phyloP scores from a whole-genome alignment of 768 basidiomycete species.

The Lactarius quietus region DNA sequence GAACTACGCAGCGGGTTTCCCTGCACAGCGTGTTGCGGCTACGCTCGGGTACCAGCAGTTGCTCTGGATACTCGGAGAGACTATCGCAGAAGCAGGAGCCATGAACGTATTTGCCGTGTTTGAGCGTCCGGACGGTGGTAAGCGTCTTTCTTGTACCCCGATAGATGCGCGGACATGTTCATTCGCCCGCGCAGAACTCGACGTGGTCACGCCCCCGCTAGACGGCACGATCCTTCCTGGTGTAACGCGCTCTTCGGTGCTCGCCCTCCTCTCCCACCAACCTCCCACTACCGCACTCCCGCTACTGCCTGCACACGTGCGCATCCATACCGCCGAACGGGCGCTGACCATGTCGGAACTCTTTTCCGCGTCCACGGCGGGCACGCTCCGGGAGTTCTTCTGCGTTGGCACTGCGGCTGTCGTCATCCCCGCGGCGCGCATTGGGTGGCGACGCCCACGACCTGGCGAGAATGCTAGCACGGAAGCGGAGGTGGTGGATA shows the following conservation, averaged over 20 bases:
- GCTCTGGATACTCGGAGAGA: conserved; percentile 46
- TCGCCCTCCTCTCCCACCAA: conserved; percentile 67
- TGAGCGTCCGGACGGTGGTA: conserved; percentile 39
- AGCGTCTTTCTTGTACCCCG: conserved; percentile 9
- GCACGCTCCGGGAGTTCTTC: conserved; percentile 75
- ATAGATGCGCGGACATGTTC: background rate
- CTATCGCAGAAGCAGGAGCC: conserved; percentile 38
- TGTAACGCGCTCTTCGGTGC: conserved; percentile 83
- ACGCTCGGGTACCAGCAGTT: conserved; percentile 47
- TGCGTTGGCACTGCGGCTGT: conserved; percentile 83
- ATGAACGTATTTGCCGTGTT: conserved; percentile 52
- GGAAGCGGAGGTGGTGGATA: conserved; percentile 16
- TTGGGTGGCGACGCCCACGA: conserved; percentile 58
- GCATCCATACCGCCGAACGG: conserved; percentile 41
- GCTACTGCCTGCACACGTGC: conserved; percentile 43
- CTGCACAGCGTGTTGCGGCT: conserved; percentile 45
- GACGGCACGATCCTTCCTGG: conserved; percentile 93
- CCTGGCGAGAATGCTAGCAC: background rate
- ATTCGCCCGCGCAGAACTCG: conserved; percentile 45
- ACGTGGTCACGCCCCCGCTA: conserved; percentile 84
- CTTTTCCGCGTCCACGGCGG: conserved; percentile 44
- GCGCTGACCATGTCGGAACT: conserved; percentile 45
- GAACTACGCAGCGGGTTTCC: conserved; percentile 35
- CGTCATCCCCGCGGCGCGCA: conserved; percentile 64
- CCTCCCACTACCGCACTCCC: conserved; percentile 38